A percentile compares a stretch with the other conserved stretches of the same genome.
These are phyloP conservation scores for Panellus pusillus DNA, from an alignment of 768 basidiomycete genomes.

Conservation along the genomic window DNA sequence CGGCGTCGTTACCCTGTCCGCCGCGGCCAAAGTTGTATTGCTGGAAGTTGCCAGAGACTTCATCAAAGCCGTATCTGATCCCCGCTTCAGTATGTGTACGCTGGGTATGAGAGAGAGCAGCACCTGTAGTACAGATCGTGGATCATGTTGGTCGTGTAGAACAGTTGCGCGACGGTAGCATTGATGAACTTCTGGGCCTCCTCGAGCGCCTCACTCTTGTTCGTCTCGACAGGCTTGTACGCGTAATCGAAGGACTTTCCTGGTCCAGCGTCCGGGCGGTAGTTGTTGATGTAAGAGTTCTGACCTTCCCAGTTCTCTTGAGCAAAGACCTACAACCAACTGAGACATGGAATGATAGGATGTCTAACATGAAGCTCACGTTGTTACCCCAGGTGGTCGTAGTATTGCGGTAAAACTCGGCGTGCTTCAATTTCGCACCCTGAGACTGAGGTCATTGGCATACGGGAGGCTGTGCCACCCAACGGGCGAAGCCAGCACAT, in stretches of 20 bases:
- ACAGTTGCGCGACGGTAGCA: conserved; percentile 82
- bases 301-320: conserved; percentile 91
- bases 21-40: conserved; percentile 95
- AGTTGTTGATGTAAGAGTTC: conserved; percentile 66
- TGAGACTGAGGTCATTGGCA: conserved; percentile 59
- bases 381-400: conserved; percentile 90
- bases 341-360: neutral
- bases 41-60: conserved; percentile 94
- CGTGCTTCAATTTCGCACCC: conserved; percentile 24
- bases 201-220: conserved; percentile 54
- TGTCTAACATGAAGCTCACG: conserved; percentile 33
- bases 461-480: conserved; percentile 92
- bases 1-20: conserved; percentile 82
- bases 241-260: conserved; percentile 64
- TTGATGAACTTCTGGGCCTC: conserved; percentile 87
- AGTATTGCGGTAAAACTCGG: conserved; percentile 56
- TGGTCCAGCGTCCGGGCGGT: conserved; percentile 70
- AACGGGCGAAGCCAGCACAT: conserved; percentile 75
- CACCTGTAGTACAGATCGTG: conserved; percentile 82
- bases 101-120: conserved; percentile 4
- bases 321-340: conserved; percentile 62
- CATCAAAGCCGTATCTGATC: conserved; percentile 87
- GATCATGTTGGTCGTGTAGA: conserved; percentile 81
- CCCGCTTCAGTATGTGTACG: conserved; percentile 6
- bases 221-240: conserved; percentile 68